Evolutionary conservation across 805 yeast species (phyloP), one percentile per base, ranked within the genome.

Genomic region (Candida ortonii): DNA sequence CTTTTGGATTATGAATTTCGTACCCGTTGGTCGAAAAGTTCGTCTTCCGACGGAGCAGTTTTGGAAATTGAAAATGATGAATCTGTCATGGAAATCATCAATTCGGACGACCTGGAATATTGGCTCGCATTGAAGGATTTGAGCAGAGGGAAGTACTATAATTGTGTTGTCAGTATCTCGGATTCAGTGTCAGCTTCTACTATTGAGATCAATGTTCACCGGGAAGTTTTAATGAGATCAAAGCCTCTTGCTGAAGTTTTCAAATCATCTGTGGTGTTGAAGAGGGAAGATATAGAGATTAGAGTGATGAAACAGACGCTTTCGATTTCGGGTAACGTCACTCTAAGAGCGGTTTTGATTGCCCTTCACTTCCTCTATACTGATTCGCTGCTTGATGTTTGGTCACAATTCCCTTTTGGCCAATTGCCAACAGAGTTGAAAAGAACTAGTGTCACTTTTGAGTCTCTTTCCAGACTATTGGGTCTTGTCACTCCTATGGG

Each of bases 321-420:
- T 18, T n/a, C 17, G 3, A 38, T 55, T 6, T 12, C 38, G n/a
- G 62, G 62, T 13, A 40, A 49, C 16, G 35, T 56, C 3, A 49
- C 47, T 7, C 16, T 53, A 1, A 37, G 52, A 17, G 38, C 59
- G 7, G 52, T 69, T 8, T 53, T 64, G 20, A 57, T 80, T 2
- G 48, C 73, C 7, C 41, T 74, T 5, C 73, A 74, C 47, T 67
- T 65, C 35, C 35, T 76, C 1, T 80, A 79, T 47, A 71, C 80
- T 0, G 76, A 75, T 34, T 47, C 50, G 11, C 51, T 60, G 4
- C 25, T 71, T 5, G 67, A 62, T 25, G 53, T 74, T 7, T 76
- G 82, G 82, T 67, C 62, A 11, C 49, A 52, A n/a, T 59, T 44
- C 24, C 55, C 59, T 0, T 25, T 49, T 3, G 41, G 52, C 2